These are phyloP conservation scores for Yamadazyma olivae DNA, from an alignment of 805 yeast species.

Conservation along the genomic window DNA sequence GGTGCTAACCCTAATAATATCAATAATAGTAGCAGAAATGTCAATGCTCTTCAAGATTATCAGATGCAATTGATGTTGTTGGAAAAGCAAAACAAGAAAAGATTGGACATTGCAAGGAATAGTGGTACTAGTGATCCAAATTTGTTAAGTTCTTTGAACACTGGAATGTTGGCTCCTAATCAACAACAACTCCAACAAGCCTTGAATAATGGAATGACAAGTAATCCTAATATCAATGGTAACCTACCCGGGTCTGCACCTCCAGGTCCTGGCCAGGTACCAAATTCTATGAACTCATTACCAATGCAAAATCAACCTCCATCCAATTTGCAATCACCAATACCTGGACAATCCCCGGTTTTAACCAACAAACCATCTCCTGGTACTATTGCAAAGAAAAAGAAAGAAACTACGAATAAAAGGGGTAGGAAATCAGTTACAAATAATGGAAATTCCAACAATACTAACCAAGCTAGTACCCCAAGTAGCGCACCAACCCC, in stretches of 20 bases:
- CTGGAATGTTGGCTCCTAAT: slow-evolving; percentile 25
- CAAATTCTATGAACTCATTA: slow-evolving; percentile 1
- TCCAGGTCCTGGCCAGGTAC: background rate
- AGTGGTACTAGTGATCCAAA: slow-evolving; percentile 21
- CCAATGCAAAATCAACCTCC: slow-evolving; percentile 7
- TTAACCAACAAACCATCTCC: slow-evolving; percentile 36
- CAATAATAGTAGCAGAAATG: slow-evolving; percentile 22
- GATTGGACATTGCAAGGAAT: slow-evolving; percentile 52
- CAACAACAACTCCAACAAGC: slow-evolving; percentile 14
- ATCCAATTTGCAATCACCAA: slow-evolving; percentile 21
- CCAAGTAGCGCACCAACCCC: slow-evolving; percentile 20
- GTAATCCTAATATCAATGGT: slow-evolving; percentile 1
- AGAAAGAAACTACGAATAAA: slow-evolving; percentile 29
- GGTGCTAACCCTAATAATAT: slow-evolving; percentile 1
- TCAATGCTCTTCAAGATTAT: slow-evolving; percentile 72
- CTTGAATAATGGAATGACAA: slow-evolving; percentile 5
- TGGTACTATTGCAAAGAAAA: slow-evolving; percentile 22
- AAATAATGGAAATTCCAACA: slow-evolving; percentile 11
- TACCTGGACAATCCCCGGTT: slow-evolving; percentile 30
- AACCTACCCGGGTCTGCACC: too few species aligned
- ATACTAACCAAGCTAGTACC: slow-evolving; percentile 13
- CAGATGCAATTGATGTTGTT: slow-evolving; percentile 74
- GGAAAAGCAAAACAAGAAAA: slow-evolving; percentile 72
- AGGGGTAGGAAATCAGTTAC: slow-evolving; percentile 31
- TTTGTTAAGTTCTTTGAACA: slow-evolving; percentile 10